Evolutionary conservation across 768 basidiomycete species (phyloP).

Genomic region (Pulveroboletus frians): DNA sequence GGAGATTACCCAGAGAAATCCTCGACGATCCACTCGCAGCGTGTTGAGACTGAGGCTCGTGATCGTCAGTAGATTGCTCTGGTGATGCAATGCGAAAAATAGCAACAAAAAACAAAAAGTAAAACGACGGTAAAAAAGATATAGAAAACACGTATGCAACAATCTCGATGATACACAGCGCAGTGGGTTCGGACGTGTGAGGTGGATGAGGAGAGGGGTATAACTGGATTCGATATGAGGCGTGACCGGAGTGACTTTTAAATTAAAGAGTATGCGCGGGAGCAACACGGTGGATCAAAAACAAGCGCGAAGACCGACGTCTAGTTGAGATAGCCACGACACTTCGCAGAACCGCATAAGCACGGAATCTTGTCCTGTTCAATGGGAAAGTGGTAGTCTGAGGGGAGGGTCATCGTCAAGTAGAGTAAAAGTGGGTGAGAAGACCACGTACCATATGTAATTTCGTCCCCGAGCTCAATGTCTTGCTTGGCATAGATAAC

Average conservation of each 20-base stretch:
- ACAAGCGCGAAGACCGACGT: not conserved
- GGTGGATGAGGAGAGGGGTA: slow-evolving; percentile 17
- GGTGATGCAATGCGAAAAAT: slow-evolving; percentile 6
- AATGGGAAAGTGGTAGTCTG: slow-evolving; percentile 98
- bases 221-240: slow-evolving; percentile 12
- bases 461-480: slow-evolving; percentile 95
- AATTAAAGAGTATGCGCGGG: not conserved
- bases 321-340: slow-evolving; percentile 95
- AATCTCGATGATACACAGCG: slow-evolving; percentile 29
- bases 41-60: not conserved
- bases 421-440: not conserved
- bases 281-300: slow-evolving; percentile 1
- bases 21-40: slow-evolving; percentile 8
- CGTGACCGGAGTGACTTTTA: slow-evolving; percentile 5
- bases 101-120: slow-evolving; percentile 1
- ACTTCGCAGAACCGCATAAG: slow-evolving; percentile 84
- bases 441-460: slow-evolving; percentile 81
- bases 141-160: slow-evolving; percentile 15
- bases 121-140: not conserved
- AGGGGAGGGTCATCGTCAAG: not conserved
- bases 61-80: slow-evolving; percentile 16
- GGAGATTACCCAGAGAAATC: not conserved
- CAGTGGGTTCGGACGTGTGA: slow-evolving; percentile 18
- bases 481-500: slow-evolving; percentile 98
- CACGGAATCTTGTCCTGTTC: slow-evolving; percentile 98